Conservation (phyloP, 306 rosid genomes). For the Malus domestica region DNA sequence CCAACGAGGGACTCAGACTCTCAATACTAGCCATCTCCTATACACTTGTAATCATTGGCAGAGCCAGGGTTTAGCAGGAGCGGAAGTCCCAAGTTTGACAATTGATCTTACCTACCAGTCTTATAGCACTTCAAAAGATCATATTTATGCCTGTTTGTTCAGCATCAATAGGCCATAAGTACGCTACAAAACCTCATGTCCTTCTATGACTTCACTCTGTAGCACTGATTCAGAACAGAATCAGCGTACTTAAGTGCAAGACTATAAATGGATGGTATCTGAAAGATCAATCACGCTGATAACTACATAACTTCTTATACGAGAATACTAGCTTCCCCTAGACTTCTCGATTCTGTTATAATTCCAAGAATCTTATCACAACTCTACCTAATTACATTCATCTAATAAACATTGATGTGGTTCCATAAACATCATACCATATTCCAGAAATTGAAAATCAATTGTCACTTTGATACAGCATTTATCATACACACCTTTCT, state of each 20-base stretch:
- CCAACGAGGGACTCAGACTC: too few relatives aligned
- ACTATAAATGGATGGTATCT: background rate
- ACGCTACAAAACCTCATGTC: background rate
- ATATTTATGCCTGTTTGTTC: background rate
- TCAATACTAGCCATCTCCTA: too few relatives aligned
- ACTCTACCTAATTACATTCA: background rate
- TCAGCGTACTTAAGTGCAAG: background rate
- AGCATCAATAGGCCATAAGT: background rate
- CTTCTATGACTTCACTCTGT: too few relatives aligned
- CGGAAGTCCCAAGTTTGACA: background rate
- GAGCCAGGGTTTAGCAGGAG: too few relatives aligned
- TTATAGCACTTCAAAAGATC: background rate
- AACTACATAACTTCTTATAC: background rate
- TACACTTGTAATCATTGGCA: too few relatives aligned
- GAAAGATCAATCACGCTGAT: background rate
- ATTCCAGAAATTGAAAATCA: background rate
- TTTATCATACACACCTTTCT: slow-evolving; percentile 55
- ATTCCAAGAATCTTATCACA: background rate
- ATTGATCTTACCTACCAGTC: background rate
- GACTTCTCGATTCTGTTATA: background rate
- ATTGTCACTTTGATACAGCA: background rate
- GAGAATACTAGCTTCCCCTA: background rate
- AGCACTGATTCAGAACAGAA: too few relatives aligned
- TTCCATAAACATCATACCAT: background rate
- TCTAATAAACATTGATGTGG: background rate